Evolutionary conservation across 768 basidiomycete genomes (phyloP), one percentile per base, ranked within the genome.

Genomic region (Naganishia antarctica): DNA sequence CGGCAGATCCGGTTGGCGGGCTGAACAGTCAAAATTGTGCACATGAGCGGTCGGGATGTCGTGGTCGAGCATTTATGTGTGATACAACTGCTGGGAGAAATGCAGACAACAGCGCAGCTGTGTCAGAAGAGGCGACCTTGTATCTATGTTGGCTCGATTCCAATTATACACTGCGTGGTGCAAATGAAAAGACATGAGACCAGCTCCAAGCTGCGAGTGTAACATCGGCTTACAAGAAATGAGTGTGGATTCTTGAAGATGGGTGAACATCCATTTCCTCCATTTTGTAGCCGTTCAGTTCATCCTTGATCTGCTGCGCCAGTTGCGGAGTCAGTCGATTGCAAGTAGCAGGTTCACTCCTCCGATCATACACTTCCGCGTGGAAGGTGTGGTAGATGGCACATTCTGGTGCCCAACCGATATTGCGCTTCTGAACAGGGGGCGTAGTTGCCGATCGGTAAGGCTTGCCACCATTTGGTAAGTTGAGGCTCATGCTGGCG

Each of bases 221-320:
- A 21, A 26, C 4, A n/a, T 5, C 16, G 15, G 63, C 66, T 63
- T 49, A 67, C 66, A 77, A 77, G 65, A 73, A 77, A 57, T 77
- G 76, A 49, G 76, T 77, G 51, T 96, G 87, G 71, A 89, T 85
- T 78, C 90, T 86, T 79, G 90, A 93, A 53, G 88, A 81, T 70
- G 89, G 89, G 79, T 98, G 94, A 67, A 99, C 92, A 76, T 93
- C 91, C 94, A 99, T 98, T 81, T 97, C 92, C 79, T 94, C 92
- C 89, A 97, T 90, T 83, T 98, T 98, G 80, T 90, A 98, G 62
- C 90, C 91, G 79, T 99, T 99, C 59, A 99, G 71, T 73, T 76
- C 76, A 48, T 71, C 73, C 83, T 99, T 99, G 78, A 99, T 98
- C 71, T 87, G 83, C 81, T 97, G 91, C 43, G 94, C 94, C 72